A percentile compares a stretch with the other conserved stretches of the same genome.
Conservation (phyloP, 2,329 filamentous ascomycete species). For the Neonectria punicea region DNA sequence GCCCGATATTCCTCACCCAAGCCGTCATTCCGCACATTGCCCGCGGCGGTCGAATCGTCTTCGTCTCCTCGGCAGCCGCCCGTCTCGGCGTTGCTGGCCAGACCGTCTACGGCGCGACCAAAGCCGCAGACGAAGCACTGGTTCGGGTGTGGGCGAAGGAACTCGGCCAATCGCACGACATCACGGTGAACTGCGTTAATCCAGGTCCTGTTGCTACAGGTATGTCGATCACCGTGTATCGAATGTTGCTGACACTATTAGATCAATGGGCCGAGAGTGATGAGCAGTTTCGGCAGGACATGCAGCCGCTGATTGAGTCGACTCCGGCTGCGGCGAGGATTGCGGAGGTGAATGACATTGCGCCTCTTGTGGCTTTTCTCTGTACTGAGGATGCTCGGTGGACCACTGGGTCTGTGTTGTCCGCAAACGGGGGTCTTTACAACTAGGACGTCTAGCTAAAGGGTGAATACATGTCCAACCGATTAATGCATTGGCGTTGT, state of each 20-base stretch:
- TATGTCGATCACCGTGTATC: not conserved
- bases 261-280: conserved; percentile 43
- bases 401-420: conserved; percentile 44
- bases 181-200: conserved; percentile 48
- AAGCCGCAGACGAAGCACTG: conserved; percentile 47
- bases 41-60: conserved; percentile 47
- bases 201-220: conserved; percentile 43
- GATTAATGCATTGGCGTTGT: too few relatives aligned
- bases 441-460: conserved; percentile 9
- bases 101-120: conserved; percentile 49
- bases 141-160: conserved; percentile 47
- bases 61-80: conserved; percentile 47
- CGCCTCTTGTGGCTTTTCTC: conserved; percentile 46
- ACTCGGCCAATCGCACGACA: conserved; percentile 42
- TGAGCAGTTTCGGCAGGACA: conserved; percentile 44
- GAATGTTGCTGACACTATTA: not conserved
- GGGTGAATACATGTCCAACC: too few relatives aligned
- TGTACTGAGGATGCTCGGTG: conserved; percentile 44
- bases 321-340: conserved; percentile 46
- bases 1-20: conserved; percentile 47
- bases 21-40: conserved; percentile 44
- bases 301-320: conserved; percentile 46
- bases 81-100: conserved; percentile 43
- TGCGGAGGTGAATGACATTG: conserved; percentile 46
- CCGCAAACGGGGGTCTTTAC: conserved; percentile 43